Percentiles rank a stretch among this genome's conserved stretches.
Conservation (phyloP, 106 monocot genomes). For the Allium cepa region DNA sequence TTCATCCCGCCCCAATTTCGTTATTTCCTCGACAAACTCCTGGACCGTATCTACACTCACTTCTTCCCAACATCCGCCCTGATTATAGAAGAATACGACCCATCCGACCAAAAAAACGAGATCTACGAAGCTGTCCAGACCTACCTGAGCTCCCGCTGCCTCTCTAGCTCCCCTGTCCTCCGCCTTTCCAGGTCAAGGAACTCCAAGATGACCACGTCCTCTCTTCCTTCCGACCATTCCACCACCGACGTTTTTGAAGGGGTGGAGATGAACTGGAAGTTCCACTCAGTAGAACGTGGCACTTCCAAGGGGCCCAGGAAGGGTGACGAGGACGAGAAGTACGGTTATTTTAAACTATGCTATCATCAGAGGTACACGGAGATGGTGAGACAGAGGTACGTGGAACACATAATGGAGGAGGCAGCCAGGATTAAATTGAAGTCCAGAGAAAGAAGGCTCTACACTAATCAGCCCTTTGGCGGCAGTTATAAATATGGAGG, state of each 20-base stretch:
- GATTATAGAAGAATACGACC: constrained; percentile 36
- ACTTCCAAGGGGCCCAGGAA: not conserved
- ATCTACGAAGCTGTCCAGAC: constrained; percentile 22
- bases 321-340: not conserved
- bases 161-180: constrained; percentile 19
- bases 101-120: constrained; percentile 14
- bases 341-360: not conserved
- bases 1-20: constrained; percentile 32
- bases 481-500: not conserved
- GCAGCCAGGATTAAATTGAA: constrained; percentile 1
- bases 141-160: constrained; percentile 28
- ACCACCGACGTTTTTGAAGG: constrained; percentile 16
- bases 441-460: constrained; percentile 10
- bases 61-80: constrained; percentile 20
- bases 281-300: not conserved
- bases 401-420: constrained; percentile 1
- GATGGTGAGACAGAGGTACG: not conserved
- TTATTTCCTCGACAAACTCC: constrained; percentile 12
- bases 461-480: constrained; percentile 3
- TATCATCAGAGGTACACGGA: not conserved
- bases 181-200: constrained; percentile 4
- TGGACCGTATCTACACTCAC: constrained; percentile 15
- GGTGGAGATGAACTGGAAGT: constrained; percentile 5
- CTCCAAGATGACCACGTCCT: not conserved
- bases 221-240: constrained; percentile 3